Evolutionary conservation across 345 rosid genomes (phyloP).

Genomic region (Conringia planisiliqua): DNA sequence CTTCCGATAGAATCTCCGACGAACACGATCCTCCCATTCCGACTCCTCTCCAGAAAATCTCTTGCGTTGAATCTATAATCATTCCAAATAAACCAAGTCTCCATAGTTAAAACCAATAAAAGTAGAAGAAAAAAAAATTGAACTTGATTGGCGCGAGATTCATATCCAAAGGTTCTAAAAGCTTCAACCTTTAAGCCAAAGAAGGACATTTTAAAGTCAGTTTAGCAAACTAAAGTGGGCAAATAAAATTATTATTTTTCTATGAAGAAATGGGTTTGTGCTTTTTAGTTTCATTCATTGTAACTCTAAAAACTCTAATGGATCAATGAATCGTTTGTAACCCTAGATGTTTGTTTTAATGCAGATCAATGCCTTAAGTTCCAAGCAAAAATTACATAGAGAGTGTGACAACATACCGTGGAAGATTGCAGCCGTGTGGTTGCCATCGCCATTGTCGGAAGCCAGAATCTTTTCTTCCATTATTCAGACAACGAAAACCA

Average conservation of each 20-base stretch:
- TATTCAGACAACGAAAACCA: conserved; percentile 64
- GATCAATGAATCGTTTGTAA: neutral
- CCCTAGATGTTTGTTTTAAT: neutral
- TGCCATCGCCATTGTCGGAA: conserved; percentile 90
- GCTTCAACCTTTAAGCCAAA: neutral
- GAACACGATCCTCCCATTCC: conserved; percentile 72
- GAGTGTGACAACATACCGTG: conserved; percentile 44
- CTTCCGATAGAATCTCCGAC: conserved; percentile 89
- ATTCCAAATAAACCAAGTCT: neutral
- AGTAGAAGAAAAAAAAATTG: neutral
- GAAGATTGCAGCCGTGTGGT: conserved; percentile 67
- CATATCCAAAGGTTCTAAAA: neutral
- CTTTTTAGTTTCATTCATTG: neutral
- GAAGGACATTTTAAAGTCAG: neutral
- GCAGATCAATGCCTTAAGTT: conserved; percentile 6
- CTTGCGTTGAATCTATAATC: conserved; percentile 64
- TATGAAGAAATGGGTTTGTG: neutral
- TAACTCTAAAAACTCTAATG: neutral
- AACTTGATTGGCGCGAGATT: conserved; percentile 21
- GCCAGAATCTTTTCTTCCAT: conserved; percentile 60
- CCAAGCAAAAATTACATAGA: conserved; percentile 8
- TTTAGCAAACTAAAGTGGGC: neutral
- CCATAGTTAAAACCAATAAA: neutral
- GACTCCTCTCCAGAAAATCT: conserved; percentile 60
- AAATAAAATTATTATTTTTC: neutral